Evolutionary conservation across 1,139 yeast species (phyloP).

Genomic region (Saccharomyces hybrid): DNA sequence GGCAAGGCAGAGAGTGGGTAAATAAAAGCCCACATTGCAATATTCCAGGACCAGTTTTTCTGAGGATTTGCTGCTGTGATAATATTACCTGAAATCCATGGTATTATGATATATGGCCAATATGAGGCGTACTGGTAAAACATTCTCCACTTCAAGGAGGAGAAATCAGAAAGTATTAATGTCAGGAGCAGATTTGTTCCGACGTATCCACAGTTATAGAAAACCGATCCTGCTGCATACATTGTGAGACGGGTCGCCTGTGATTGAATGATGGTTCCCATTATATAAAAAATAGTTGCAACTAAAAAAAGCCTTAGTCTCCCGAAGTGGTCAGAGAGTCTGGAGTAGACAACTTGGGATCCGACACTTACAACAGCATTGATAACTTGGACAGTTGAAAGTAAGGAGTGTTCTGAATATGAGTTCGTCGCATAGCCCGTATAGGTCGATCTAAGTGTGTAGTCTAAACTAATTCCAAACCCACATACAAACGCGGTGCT

Average conservation of each 20-base stretch:
- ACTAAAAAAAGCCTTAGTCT: too few species aligned
- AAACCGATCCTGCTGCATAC: too few species aligned
- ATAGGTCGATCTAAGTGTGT: constrained; percentile 42
- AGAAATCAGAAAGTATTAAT: constrained; percentile 54
- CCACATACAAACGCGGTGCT: too few species aligned
- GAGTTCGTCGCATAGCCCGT: too few species aligned
- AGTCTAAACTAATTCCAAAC: too few species aligned
- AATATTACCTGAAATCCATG: constrained; percentile 62
- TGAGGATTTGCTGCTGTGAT: constrained; percentile 33
- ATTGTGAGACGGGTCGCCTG: too few species aligned
- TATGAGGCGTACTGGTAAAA: constrained; percentile 55
- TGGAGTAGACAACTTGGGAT: constrained; percentile 62
- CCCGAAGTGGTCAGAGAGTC: too few species aligned
- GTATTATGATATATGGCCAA: constrained; percentile 59
- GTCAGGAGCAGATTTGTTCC: too few species aligned
- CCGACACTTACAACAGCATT: constrained; percentile 61
- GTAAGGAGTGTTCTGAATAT: constrained; percentile 51
- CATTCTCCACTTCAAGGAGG: constrained; percentile 61
- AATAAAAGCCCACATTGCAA: constrained; percentile 72
- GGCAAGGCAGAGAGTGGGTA: constrained; percentile 57
- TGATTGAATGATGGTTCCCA: too few species aligned
- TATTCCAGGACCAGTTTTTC: constrained; percentile 55
- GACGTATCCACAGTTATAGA: too few species aligned
- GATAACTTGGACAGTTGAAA: constrained; percentile 56
- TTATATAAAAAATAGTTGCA: too few species aligned